Evolutionary conservation across 208 protist species (phyloP).

Genomic region (Balamuthia mandrillaris): DNA sequence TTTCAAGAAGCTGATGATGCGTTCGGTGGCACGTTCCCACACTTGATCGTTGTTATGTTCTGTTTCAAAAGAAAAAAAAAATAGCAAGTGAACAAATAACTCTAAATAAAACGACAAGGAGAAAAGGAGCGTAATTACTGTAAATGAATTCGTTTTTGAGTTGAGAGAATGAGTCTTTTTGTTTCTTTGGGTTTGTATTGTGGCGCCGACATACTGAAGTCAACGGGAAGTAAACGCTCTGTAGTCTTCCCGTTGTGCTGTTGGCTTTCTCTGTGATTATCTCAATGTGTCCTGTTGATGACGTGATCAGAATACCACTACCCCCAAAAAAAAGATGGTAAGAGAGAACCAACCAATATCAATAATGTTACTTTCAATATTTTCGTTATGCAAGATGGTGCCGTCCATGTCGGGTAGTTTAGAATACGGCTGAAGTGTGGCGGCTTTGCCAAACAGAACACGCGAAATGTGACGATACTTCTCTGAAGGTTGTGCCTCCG

Average conservation of each 20-base stretch:
- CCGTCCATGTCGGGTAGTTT: too few relatives aligned
- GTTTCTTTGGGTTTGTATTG: not conserved
- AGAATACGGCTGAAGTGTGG: too few relatives aligned
- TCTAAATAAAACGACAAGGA: too few relatives aligned
- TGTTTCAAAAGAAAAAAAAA: too few relatives aligned
- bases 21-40: slow-evolving; percentile 30
- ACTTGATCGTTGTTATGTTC: not conserved
- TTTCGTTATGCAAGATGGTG: too few relatives aligned
- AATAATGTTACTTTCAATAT: too few relatives aligned
- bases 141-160: not conserved
- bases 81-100: too few relatives aligned
- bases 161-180: not conserved
- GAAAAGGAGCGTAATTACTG: too few relatives aligned
- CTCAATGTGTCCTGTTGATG: slow-evolving; percentile 15
- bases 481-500: not conserved
- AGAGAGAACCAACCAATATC: too few relatives aligned
- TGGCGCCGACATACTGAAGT: not conserved
- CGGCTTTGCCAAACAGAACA: not conserved
- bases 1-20: slow-evolving; percentile 8
- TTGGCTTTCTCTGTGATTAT: slow-evolving; percentile 2
- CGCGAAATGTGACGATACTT: slow-evolving; percentile 21
- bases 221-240: slow-evolving; percentile 40
- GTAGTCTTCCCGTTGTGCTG: not conserved
- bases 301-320: too few relatives aligned
- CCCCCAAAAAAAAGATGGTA: too few relatives aligned